Percentiles rank a stretch among this genome's conserved stretches.
These are phyloP conservation scores for Usnea hakonensis DNA, from an alignment of 495 filamentous ascomycete genomes.

Conservation along the genomic window DNA sequence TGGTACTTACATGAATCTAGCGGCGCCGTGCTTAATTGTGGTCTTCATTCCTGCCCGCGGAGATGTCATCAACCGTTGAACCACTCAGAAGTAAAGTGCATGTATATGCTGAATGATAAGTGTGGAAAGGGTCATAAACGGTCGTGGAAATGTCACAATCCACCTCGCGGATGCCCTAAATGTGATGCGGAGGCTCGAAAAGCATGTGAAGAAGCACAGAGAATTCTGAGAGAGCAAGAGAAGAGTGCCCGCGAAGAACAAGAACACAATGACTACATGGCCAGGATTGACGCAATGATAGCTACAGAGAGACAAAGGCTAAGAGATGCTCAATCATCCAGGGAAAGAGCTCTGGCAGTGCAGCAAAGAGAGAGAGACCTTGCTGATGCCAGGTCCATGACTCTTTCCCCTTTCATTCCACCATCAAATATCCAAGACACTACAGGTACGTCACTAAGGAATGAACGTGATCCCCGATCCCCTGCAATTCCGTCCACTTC, in stretches of 20 bases:
- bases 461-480: background rate
- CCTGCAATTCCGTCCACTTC: background rate
- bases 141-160: conserved; percentile 32
- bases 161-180: conserved; percentile 19
- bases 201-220: conserved; percentile 35
- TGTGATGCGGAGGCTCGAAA: conserved; percentile 41
- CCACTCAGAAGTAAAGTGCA: conserved; percentile 58
- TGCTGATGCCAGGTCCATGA: background rate
- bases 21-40: conserved; percentile 51
- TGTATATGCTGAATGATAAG: conserved; percentile 34
- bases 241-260: conserved; percentile 42
- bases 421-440: no score
- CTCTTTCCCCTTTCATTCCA: no score
- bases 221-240: conserved; percentile 48
- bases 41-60: conserved; percentile 51
- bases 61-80: conserved; percentile 59
- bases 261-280: conserved; percentile 43
- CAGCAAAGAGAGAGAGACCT: conserved; percentile 39
- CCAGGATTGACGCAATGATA: conserved; percentile 52
- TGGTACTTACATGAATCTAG: conserved; percentile 28
- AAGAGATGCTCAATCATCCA: conserved; percentile 40
- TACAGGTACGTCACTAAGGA: background rate
- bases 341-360: conserved; percentile 38
- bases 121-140: conserved; percentile 49
- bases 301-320: conserved; percentile 41